Percentiles rank a stretch among this genome's conserved stretches.
Conservation (phyloP, 2,329 filamentous ascomycete genomes). For the Blastomyces silverae region DNA sequence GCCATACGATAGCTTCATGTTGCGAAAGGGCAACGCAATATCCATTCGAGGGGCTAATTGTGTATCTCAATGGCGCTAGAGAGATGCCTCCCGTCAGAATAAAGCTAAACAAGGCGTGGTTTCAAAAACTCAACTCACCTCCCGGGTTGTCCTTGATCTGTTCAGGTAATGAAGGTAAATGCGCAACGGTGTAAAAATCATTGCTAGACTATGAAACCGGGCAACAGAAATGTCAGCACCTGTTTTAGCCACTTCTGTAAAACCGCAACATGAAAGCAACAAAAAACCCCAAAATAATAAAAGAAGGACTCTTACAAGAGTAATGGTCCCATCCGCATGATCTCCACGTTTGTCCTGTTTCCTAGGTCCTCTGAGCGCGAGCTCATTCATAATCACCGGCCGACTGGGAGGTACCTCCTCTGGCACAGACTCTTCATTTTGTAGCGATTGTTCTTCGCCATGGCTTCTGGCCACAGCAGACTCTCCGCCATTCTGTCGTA, state of each 20-base stretch:
- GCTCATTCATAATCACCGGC: constrained; percentile 22
- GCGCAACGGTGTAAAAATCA: constrained; percentile 75
- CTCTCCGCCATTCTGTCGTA: constrained; percentile 35
- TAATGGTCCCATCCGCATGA: constrained; percentile 31
- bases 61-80: constrained; percentile 58
- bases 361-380: constrained; percentile 36
- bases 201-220: constrained; percentile 63
- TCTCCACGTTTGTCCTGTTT: constrained; percentile 32
- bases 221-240: not conserved
- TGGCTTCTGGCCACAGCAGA: constrained; percentile 17
- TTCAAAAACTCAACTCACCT: constrained; percentile 41
- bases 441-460: not conserved
- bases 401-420: not conserved
- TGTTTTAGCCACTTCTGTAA: not conserved
- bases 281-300: not conserved
- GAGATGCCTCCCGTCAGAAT: constrained; percentile 1
- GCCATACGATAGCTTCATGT: constrained; percentile 82
- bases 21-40: constrained; percentile 76
- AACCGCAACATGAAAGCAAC: not conserved
- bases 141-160: constrained; percentile 60
- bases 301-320: constrained; percentile 30
- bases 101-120: constrained; percentile 15
- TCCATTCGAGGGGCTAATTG: constrained; percentile 57
- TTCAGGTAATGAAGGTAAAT: constrained; percentile 74
- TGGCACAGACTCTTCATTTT: not conserved